phyloP scores from a whole-genome alignment of 306 rosid species.

The Cajanus cajan region DNA sequence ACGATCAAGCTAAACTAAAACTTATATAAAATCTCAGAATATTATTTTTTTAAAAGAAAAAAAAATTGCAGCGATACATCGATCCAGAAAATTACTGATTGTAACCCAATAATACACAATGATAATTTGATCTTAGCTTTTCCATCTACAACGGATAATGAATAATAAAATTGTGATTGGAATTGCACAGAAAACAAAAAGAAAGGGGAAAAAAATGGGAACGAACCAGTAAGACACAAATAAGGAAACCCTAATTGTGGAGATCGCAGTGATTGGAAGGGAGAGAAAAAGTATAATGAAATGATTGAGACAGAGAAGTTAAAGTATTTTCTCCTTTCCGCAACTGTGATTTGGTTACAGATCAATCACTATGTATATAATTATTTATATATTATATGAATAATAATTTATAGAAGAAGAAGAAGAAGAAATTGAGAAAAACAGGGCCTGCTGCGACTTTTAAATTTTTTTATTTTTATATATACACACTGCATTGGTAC shows the following conservation, averaged over 20 bases:
- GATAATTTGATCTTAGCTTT: neutral
- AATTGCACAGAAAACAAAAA: neutral
- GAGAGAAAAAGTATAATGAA: neutral
- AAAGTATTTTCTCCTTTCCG: neutral
- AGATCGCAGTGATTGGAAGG: conserved; percentile 32
- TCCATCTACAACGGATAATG: neutral
- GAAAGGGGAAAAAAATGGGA: neutral
- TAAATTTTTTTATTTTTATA: no score
- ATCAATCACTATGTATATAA: neutral
- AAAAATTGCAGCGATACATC: neutral
- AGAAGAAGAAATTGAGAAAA: neutral
- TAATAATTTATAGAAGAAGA: neutral
- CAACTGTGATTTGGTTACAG: neutral
- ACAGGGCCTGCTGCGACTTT: neutral
- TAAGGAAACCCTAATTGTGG: conserved; percentile 29
- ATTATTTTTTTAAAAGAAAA: no score
- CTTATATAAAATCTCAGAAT: neutral
- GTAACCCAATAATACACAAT: neutral
- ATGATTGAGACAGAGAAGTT: conserved; percentile 24
- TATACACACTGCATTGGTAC: no score
- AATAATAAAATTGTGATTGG: neutral
- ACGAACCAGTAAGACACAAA: conserved; percentile 40
- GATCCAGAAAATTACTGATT: neutral
- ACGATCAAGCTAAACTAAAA: conserved; percentile 6
- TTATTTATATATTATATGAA: neutral